These are phyloP conservation scores for Lycium barbarum DNA, from an alignment of 257 asterid species.

Conservation along the genomic window DNA sequence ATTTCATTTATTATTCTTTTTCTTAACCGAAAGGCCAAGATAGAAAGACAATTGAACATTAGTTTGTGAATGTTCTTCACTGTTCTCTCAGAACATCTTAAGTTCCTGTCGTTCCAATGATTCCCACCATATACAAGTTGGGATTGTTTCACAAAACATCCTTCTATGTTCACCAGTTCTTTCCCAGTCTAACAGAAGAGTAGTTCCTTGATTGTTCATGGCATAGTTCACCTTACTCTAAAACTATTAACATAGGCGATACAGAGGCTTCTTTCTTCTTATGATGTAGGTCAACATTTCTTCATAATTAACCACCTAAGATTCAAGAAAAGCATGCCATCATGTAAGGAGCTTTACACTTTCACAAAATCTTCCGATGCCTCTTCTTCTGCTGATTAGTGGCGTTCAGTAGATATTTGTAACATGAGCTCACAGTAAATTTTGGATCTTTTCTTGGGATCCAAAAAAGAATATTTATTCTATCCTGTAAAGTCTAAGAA, in stretches of 20 bases:
- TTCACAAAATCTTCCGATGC: neutral
- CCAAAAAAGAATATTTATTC: neutral
- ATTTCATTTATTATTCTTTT: neutral
- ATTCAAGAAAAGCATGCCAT: neutral
- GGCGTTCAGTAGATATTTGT: neutral
- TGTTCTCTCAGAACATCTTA: neutral
- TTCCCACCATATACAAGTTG: neutral
- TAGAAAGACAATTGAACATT: neutral
- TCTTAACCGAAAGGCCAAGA: neutral
- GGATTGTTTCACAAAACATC: neutral
- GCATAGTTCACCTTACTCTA: neutral
- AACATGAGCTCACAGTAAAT: neutral
- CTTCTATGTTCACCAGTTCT: neutral
- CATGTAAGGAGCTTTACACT: neutral
- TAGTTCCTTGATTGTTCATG: slow-evolving; percentile 9
- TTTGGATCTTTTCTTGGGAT: neutral
- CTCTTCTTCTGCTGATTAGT: neutral
- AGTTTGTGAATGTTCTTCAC: neutral
- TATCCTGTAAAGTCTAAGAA: neutral
- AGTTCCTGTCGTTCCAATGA: neutral
- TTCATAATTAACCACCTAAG: neutral
- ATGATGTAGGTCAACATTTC: neutral
- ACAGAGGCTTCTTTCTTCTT: neutral
- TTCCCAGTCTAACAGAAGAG: neutral
- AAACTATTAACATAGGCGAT: neutral